Conservation (phyloP, 2,329 filamentous ascomycete species). For the Graphiopsis chlorocephala region DNA sequence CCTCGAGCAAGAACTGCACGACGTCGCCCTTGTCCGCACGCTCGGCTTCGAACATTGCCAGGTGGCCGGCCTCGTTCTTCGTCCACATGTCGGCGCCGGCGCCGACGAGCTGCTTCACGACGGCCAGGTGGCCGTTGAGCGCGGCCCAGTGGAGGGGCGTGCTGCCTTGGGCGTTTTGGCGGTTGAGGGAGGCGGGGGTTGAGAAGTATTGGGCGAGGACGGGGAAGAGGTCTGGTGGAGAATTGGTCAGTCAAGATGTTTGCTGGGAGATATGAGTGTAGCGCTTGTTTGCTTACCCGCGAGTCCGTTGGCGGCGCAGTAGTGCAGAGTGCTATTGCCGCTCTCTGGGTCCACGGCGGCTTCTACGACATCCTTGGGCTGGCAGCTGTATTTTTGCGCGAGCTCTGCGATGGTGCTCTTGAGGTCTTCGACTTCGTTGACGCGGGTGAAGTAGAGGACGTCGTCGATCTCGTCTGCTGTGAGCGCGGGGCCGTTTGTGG, state of each 20-base stretch:
- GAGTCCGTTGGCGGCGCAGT: conserved; percentile 89
- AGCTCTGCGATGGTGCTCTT: conserved; percentile 58
- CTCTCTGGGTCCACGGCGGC: conserved; percentile 71
- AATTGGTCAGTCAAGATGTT: conserved; percentile 19
- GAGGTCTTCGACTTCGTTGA: conserved; percentile 72
- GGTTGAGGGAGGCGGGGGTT: conserved; percentile 56
- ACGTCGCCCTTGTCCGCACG: conserved; percentile 49
- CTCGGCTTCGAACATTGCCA: conserved; percentile 51
- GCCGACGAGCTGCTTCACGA: conserved; percentile 73
- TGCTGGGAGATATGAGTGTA: neutral
- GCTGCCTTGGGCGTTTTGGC: conserved; percentile 78
- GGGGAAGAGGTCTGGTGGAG: conserved; percentile 21
- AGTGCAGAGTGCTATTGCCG: conserved; percentile 79
- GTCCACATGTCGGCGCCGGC: conserved; percentile 73
- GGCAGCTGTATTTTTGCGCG: conserved; percentile 58
- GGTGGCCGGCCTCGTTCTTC: conserved; percentile 80
- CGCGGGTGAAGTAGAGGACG: conserved; percentile 80
- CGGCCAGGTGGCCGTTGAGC: conserved; percentile 78
- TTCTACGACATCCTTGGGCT: conserved; percentile 63
- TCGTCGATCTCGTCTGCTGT: conserved; percentile 85
- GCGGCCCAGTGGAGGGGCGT: conserved; percentile 93
- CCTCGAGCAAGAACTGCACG: conserved; percentile 47
- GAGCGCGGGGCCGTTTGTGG: conserved; percentile 39
- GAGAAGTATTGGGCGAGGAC: conserved; percentile 25
- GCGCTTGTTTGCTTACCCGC: conserved; percentile 50